These are phyloP conservation scores for Penicillium psychrosexuale DNA, from an alignment of 2,329 filamentous ascomycete genomes.

Conservation along the genomic window DNA sequence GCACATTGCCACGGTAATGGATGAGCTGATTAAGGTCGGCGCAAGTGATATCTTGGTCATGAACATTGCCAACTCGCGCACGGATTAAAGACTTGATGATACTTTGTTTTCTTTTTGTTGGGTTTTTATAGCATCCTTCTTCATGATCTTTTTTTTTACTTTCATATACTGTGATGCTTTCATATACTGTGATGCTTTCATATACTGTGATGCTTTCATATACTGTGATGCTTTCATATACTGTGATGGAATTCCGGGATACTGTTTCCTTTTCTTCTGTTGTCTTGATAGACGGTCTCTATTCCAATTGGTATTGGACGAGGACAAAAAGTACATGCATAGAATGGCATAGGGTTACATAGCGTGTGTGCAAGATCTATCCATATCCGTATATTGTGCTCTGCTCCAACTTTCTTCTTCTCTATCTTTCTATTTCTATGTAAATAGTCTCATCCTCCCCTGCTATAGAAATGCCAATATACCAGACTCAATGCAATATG, in stretches of 20 bases:
- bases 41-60: constrained; percentile 83
- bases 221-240: not conserved
- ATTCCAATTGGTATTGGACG: not conserved
- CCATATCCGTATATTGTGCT: not conserved
- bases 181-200: not conserved
- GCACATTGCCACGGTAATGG: constrained; percentile 81
- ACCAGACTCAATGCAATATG: not conserved
- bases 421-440: not conserved
- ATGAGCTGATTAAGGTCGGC: constrained; percentile 70
- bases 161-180: not conserved
- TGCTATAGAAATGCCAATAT: not conserved
- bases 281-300: constrained; percentile 5
- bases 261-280: constrained; percentile 8
- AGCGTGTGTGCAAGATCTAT: constrained; percentile 14
- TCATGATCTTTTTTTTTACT: constrained; percentile 2
- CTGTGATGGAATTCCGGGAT: not conserved
- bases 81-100: constrained; percentile 29
- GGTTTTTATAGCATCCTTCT: constrained; percentile 7
- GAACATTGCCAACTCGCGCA: constrained; percentile 77
- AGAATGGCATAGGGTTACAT: constrained; percentile 18
- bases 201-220: too few relatives aligned
- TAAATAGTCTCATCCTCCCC: not conserved
- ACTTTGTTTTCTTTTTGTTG: not conserved
- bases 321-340: constrained; percentile 15
- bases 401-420: not conserved